Evolutionary conservation across 2,329 filamentous ascomycete genomes (phyloP), one percentile per base, ranked within the genome.

Genomic region (Colletotrichum truncatum): DNA sequence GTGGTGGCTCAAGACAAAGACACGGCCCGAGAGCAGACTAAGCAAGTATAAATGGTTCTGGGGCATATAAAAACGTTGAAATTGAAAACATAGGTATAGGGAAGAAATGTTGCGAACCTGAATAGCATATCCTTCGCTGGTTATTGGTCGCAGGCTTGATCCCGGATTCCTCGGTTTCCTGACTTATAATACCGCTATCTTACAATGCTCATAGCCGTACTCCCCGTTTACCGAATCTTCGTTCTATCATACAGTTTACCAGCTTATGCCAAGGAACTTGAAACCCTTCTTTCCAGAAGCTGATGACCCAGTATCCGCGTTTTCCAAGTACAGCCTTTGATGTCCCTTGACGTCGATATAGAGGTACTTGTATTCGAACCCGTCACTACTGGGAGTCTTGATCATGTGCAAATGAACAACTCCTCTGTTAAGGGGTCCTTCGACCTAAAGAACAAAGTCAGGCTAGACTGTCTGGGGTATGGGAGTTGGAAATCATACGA

Each of bases 361-460:
- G 41, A 98, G 82, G 74, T 93, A 89, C 74, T 90, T 88, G 78
- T 97, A 98, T 71, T 92, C 86, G 74, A 89, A 94, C 39, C 93
- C 89, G 53, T 83, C 78, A 36, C 89, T 84, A 30, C 88, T 88
- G 2, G 86, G 82, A 34, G 82, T 82, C 76, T 89, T 93, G 48
- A 90, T 85, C 85, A 97, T 88, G 75, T 98, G 93, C 57, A 97
- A 81, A 69, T 89, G 84, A 6, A 93, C 94, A 1, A 90, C 83
- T 12, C 94, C 95, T 25, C 86, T 86, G 57, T 91, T 92, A 32
- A 87, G 81, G 3, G 92, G 90, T 0, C 95, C 95, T 74, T 94
- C 89, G 38, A 97, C 90, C 87, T 92, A 74, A 7, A 60, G 3
- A 30, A 5, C 4, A 21, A 9, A 9, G 32, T 49, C 30, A 55